phyloP scores from a whole-genome alignment of 305 asterid genomes.

The Caryopteris hybrid region DNA sequence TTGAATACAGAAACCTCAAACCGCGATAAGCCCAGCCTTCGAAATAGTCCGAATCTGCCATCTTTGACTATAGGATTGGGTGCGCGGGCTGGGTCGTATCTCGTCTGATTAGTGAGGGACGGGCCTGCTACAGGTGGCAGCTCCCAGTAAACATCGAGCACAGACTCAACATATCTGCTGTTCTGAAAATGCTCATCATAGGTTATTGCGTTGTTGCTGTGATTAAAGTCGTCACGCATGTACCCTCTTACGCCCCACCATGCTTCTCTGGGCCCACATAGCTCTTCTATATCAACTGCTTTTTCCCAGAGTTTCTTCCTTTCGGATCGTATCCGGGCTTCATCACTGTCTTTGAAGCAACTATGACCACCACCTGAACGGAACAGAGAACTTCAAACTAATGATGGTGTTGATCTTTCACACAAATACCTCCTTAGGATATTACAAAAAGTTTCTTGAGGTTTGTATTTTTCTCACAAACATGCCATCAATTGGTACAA shows the following conservation, averaged over 20 bases:
- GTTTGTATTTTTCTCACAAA: no score
- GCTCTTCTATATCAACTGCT: constrained; percentile 76
- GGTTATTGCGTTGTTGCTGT: constrained; percentile 71
- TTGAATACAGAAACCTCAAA: constrained; percentile 74
- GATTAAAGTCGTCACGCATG: constrained; percentile 89
- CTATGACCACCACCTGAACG: constrained; percentile 96
- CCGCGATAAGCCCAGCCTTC: constrained; percentile 58
- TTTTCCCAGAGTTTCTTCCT: constrained; percentile 90
- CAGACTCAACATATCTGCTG: constrained; percentile 85
- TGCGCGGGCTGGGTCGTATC: constrained; percentile 93
- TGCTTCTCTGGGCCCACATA: constrained; percentile 89
- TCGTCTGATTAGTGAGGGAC: constrained; percentile 87
- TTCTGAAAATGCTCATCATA: constrained; percentile 65
- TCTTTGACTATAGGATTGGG: constrained; percentile 77
- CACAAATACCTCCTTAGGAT: no score
- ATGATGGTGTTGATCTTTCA: no score
- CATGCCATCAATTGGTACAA: no score
- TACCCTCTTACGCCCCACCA: constrained; percentile 99
- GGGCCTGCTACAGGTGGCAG: constrained; percentile 98
- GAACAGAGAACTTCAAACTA: background rate
- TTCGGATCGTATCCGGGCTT: constrained; percentile 72
- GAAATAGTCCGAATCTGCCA: constrained; percentile 69
- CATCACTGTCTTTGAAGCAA: constrained; percentile 90
- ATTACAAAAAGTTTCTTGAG: no score
- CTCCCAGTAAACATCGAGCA: constrained; percentile 90